Evolutionary conservation across 2,329 filamentous ascomycete species (phyloP), one percentile per base, ranked within the genome.

Genomic region (Fusarium gaditjirri): DNA sequence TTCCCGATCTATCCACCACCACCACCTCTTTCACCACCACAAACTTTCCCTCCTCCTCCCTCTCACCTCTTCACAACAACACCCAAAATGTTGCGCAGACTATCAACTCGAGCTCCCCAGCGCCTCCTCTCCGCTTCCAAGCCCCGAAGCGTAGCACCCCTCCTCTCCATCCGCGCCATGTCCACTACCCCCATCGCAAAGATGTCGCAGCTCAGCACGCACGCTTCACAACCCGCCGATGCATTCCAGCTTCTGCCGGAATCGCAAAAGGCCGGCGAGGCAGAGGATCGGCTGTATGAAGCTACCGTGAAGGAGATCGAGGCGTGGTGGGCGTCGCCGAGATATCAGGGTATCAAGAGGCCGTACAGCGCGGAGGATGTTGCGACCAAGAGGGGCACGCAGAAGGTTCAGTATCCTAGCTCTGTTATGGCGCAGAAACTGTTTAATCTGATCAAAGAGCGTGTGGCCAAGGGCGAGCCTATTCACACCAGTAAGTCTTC

Each of bases 361-460:
- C 94, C 95, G 16, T 99, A 98, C 81, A 92, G 92, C 23, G 93
- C 94, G 3, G 93, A 92, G 76, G 95, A 97, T 83, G 92, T 99
- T 10, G 95, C 97, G 69, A 94, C 92, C 82, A 98, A 98, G 86
- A 89, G 96, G 69, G 96, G 96, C 14, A 92, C 94, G 11, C 88
- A 98, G 74, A 90, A 94, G 78, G 93, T 97, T 80, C 90, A 89
- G 55, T 98, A 98, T 76, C 93, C 96, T 2, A 97, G 94, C 83
- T 98, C 94, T 19, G 84, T 97, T 70, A 98, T 97, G 93, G 96
- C 95, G 2, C 88, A 94, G 78, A 98, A 99, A 84, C 88, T 99
- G 9, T 99, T 97, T 84, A 92, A 97, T 80, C 83, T 98, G 75
- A 86, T 99, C 61, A 91, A 92, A 72, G 91, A 97, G 83, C 88